phyloP scores from a whole-genome alignment of 2,329 filamentous ascomycete genomes.

The Hymenoscyphus fructigenus region DNA sequence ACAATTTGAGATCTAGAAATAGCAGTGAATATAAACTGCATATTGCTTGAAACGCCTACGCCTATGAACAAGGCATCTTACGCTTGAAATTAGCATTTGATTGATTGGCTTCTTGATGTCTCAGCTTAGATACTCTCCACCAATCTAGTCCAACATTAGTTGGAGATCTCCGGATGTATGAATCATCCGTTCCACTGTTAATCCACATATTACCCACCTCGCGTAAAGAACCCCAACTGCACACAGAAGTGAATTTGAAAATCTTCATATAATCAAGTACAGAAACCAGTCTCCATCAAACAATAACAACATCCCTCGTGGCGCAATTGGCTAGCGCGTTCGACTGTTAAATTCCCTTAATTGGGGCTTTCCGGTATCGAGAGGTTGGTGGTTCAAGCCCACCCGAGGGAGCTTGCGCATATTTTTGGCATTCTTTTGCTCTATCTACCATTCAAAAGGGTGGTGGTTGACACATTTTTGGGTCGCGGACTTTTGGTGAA shows the following conservation, averaged over 20 bases:
- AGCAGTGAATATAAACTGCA: no score
- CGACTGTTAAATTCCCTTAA: slow-evolving; percentile 2
- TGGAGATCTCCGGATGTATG: neutral
- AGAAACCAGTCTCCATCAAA: neutral
- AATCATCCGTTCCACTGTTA: neutral
- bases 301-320: slow-evolving; percentile 1
- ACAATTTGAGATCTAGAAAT: no score
- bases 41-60: no score
- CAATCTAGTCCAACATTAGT: neutral
- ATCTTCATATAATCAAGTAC: neutral
- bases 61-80: no score
- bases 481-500: no score
- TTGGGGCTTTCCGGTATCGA: neutral
- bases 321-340: slow-evolving; percentile 13
- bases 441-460: neutral
- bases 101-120: neutral
- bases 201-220: neutral
- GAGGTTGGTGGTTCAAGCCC: slow-evolving; percentile 11
- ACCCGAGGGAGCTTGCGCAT: neutral
- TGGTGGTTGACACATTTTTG: neutral
- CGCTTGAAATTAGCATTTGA: neutral
- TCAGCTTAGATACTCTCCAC: neutral
- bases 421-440: neutral
- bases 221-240: neutral
- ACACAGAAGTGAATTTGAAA: neutral